These are phyloP conservation scores for Curvularia hawaiiensis DNA, from an alignment of 2,329 filamentous ascomycete genomes.

Conservation along the genomic window DNA sequence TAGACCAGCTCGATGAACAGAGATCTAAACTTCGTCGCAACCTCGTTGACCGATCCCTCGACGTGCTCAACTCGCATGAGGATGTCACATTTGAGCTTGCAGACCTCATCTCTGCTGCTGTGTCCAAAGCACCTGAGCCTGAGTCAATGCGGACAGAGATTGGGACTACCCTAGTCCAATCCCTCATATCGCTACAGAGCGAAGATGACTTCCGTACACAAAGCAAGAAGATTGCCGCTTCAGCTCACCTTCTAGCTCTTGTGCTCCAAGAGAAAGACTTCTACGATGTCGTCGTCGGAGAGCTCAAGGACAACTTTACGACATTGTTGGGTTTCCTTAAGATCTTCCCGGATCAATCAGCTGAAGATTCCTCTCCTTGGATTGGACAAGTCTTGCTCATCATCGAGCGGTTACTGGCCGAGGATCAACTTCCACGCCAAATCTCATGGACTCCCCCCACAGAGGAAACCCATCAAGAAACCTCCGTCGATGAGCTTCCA, in stretches of 20 bases:
- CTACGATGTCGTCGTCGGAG: conserved; percentile 75
- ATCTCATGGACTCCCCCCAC: conserved; percentile 71
- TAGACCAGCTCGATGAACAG: conserved; percentile 80
- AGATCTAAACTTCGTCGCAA: conserved; percentile 74
- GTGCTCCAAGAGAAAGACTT: conserved; percentile 83
- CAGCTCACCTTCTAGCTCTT: conserved; percentile 87
- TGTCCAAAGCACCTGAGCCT: conserved; percentile 64
- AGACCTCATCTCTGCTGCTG: conserved; percentile 79
- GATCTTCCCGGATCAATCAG: conserved; percentile 66
- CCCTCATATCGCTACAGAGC: conserved; percentile 71
- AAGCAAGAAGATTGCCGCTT: conserved; percentile 80
- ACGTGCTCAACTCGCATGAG: conserved; percentile 86
- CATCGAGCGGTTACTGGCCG: conserved; percentile 85
- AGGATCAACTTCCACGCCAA: conserved; percentile 80
- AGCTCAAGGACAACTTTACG: conserved; percentile 76
- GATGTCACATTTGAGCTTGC: conserved; percentile 89
- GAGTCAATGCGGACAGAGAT: conserved; percentile 71
- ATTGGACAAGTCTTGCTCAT: conserved; percentile 89
- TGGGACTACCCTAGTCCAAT: conserved; percentile 81
- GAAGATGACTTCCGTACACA: conserved; percentile 61
- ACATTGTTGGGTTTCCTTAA: conserved; percentile 81
- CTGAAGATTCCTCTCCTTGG: conserved; percentile 87
- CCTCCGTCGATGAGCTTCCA: conserved; percentile 64
- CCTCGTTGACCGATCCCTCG: conserved; percentile 86
- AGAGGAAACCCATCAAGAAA: conserved; percentile 52